These are phyloP conservation scores for Microcos paniculata DNA, from an alignment of 345 rosid genomes.

Conservation along the genomic window DNA sequence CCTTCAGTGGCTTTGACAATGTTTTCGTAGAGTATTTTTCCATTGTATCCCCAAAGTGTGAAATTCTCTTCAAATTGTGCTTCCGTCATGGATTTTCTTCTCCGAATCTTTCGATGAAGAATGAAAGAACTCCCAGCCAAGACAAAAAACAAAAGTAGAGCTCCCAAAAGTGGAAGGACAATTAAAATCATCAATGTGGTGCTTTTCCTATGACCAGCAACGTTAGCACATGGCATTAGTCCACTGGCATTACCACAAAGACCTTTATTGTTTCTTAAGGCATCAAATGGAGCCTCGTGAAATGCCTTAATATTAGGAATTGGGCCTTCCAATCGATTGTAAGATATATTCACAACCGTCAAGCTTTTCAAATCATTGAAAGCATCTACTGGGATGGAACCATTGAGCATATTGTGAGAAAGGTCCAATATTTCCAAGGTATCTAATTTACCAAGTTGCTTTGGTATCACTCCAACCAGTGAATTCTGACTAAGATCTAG, in stretches of 20 bases:
- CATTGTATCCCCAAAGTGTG: background rate
- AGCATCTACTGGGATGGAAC: constrained; percentile 6
- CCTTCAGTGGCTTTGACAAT: no score
- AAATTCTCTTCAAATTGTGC: background rate
- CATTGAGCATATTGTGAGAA: constrained; percentile 14
- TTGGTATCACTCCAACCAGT: constrained; percentile 4
- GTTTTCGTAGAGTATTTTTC: no score
- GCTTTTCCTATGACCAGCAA: background rate
- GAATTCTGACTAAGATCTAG: constrained; percentile 27
- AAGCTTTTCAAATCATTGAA: background rate
- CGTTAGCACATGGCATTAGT: constrained; percentile 6
- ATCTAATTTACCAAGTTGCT: no score
- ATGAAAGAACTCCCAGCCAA: background rate
- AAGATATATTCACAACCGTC: no score
- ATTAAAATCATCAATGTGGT: background rate
- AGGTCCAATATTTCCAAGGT: no score
- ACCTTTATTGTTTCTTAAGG: no score
- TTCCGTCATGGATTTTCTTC: background rate
- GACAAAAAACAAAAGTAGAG: background rate
- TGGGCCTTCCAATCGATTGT: constrained; percentile 11
- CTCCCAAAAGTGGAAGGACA: background rate
- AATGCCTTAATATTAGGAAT: constrained; percentile 20
- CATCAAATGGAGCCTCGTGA: no score
- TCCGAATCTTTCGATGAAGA: background rate
- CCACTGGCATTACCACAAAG: constrained; percentile 19